Evolutionary conservation across 805 yeast genomes (phyloP).

Genomic region (Candida xyloterini): DNA sequence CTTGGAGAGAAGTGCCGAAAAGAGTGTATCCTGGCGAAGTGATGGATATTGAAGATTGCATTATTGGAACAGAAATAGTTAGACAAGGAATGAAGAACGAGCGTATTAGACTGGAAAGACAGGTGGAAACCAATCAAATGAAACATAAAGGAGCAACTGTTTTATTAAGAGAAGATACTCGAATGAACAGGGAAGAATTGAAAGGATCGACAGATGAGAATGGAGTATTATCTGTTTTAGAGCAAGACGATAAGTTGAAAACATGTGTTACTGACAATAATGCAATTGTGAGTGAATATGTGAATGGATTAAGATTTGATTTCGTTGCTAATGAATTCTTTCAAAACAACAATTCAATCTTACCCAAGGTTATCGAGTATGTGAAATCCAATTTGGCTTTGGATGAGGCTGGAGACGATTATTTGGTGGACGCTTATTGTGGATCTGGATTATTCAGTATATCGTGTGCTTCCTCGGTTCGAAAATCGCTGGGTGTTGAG

Average conservation of each 20-base stretch:
- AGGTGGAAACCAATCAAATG: constrained; percentile 33
- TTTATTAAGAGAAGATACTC: constrained; percentile 75
- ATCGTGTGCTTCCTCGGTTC: constrained; percentile 78
- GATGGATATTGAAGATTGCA: constrained; percentile 91
- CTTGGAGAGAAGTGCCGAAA: constrained; percentile 48
- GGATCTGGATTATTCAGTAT: constrained; percentile 76
- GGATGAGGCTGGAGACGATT: constrained; percentile 37
- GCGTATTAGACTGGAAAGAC: constrained; percentile 51
- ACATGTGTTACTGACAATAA: constrained; percentile 78
- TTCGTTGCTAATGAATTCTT: constrained; percentile 95
- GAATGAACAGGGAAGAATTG: constrained; percentile 32
- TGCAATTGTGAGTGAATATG: constrained; percentile 74
- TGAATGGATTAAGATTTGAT: constrained; percentile 73
- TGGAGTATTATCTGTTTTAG: constrained; percentile 38
- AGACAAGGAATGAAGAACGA: constrained; percentile 73
- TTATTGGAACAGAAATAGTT: constrained; percentile 79
- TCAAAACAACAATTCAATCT: constrained; percentile 90
- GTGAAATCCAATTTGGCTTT: constrained; percentile 68
- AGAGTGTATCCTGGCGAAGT: constrained; percentile 56
- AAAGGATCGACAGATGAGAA: constrained; percentile 46
- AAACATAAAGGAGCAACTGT: constrained; percentile 75
- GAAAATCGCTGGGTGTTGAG: constrained; percentile 88
- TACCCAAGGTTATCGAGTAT: constrained; percentile 78
- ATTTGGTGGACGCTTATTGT: constrained; percentile 26
- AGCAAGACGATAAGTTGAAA: constrained; percentile 40